Base-by-base conservation (phyloP, 192 early-diverging fungal genomes). In the Podila minutissima region DNA sequence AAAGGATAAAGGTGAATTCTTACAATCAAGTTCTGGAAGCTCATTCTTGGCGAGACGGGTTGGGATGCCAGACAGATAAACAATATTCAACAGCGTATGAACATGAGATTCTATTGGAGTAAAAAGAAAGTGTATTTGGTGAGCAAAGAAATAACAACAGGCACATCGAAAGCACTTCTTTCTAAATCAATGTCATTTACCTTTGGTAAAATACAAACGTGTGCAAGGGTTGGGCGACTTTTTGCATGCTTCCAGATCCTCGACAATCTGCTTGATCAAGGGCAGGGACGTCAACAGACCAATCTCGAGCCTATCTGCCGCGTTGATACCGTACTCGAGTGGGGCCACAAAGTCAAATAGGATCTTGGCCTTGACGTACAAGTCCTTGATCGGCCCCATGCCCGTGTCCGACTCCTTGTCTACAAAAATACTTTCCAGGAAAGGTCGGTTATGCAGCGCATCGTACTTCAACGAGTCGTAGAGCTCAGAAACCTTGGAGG, bases 391-490 rank as follows among this genome's bases (percentile, higher is more conserved):
- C 51, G 84, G 64, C 11, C 26, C 58, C 46, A 73, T 75, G 32
- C 74, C 62, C 4, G 58, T 64, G 51, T 37, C 37, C 31, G 67
- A 64, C 0, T 82, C 60, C 31, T 66, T 75, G 53, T 86, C 86
- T 20, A 85, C 84, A 74, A 92, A 93, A 51, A 90, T 93, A 61
- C 88, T 88, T 55, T 96, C 92, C 28, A 96, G 69, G 74, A 97
- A 97, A 32, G 84, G 78, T 24, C 97, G 91, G 75, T 99, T 99
- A 74, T 99, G 97, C 55, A 99, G 77, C n/a, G 97, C 92, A 71
- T 99, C 97, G 71, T 97, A 98, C 74, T 99, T 99, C 26, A 98
- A 83, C 37, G 97, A 96, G 74, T 99, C 97, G 73, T 98, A 97
- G 8, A 99, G 85, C 72, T 97, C 95, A 17, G 95, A 95, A 8